Base-by-base conservation (phyloP, 306 rosid species). In the Lathyrus aphaca region DNA sequence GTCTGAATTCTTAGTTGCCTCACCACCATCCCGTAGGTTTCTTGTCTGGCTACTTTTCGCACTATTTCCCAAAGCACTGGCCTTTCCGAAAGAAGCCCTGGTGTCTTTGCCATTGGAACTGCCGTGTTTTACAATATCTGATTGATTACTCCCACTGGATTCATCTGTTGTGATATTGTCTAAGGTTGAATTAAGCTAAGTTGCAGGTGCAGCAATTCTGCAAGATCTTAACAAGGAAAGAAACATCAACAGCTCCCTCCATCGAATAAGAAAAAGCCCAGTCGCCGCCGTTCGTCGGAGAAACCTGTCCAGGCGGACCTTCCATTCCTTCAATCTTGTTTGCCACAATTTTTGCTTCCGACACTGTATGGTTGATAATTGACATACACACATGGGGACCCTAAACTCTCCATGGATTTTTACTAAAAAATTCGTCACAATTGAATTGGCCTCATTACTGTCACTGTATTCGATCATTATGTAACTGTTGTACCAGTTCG, bases 211-310 rank as follows among this genome's bases (percentile, higher is more conserved):
- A 77, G 80, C 68, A 58, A 62, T 87, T 86, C 79, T 85, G 82
- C 98, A 90, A 16, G 96, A 90, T 77, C 81, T 78, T 66, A 94
- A 84, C 83, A 90, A 83, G 64, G 97, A 88, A 59, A 94, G 86
- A 38, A 88, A 83, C 98, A 73, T 94, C 98, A 59, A 84, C 80
- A 68, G 37, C 7, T 5, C 7, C 37, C 37, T 30, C 37, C 37
- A 30, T 30, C 37, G 37, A 5, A 30, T 29, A 29, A 29, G 32
- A 29, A 29, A 29, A 0, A 29, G 6, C 32, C 5, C 5, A 3
- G 32, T 30, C 37, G 37, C 37, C 37, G 37, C 37, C 37, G 37
- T 6, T 6, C 37, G 37, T 30, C 37, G 37, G 37, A 30, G 8
- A 30, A 30, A 6, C 37, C 37, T 30, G 37, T 30, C 7, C 37